Conservation (phyloP, 1,139 yeast genomes). For the Scheffersomyces segobiensis region DNA sequence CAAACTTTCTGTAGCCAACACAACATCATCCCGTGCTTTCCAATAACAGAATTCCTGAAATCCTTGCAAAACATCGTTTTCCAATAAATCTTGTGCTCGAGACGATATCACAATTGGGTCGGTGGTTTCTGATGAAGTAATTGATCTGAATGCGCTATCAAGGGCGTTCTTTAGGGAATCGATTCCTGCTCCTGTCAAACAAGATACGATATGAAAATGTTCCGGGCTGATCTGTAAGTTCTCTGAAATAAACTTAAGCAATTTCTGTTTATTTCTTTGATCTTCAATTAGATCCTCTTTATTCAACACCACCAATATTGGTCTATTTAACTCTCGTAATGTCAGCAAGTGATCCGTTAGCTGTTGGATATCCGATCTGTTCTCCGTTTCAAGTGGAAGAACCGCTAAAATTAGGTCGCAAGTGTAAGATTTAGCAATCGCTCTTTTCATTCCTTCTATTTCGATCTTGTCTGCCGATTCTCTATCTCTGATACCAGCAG, state of each 20-base stretch:
- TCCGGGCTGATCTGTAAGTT: conserved; percentile 24
- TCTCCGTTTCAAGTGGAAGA: conserved; percentile 36
- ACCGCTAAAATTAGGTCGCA: conserved; percentile 65
- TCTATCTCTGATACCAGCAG: conserved; percentile 82
- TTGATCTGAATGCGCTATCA: conserved; percentile 47
- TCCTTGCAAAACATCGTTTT: conserved; percentile 73
- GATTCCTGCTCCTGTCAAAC: conserved; percentile 60
- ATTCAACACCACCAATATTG: conserved; percentile 52
- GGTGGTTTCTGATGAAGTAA: conserved; percentile 49
- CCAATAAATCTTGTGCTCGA: conserved; percentile 71
- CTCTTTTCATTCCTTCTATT: conserved; percentile 78
- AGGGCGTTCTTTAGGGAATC: conserved; percentile 34
- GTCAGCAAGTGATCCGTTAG: conserved; percentile 36
- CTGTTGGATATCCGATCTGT: conserved; percentile 15
- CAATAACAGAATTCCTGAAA: conserved; percentile 58
- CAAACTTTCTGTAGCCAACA: conserved; percentile 77
- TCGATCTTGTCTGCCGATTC: conserved; percentile 62
- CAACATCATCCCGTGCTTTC: conserved; percentile 65
- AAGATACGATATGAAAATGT: conserved; percentile 57
- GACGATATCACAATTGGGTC: conserved; percentile 73
- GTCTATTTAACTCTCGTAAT: conserved; percentile 25
- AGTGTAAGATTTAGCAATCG: conserved; percentile 55
- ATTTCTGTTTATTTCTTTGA: conserved; percentile 14
- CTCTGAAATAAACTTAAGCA: conserved; percentile 19
- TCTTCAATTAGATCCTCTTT: conserved; percentile 57